A percentile compares a stretch with the other conserved stretches of the same genome.
Evolutionary conservation across 2,329 filamentous ascomycete species (phyloP).

Genomic region (Myriosclerotinia curreyana): DNA sequence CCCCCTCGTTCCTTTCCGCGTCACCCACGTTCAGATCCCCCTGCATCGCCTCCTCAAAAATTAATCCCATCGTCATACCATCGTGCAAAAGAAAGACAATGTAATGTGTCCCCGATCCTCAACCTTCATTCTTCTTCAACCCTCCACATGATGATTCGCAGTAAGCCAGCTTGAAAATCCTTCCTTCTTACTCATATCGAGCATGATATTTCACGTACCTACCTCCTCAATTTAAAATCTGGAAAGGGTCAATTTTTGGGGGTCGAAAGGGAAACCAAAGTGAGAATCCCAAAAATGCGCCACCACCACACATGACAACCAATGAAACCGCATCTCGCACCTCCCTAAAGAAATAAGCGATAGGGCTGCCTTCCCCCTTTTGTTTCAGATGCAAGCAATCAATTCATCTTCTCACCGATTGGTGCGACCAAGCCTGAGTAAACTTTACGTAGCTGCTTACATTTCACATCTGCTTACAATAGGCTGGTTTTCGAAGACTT

Average conservation of each 20-base stretch:
- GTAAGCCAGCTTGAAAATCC: neutral
- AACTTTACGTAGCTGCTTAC: neutral
- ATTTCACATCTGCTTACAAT: no score
- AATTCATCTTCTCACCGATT: neutral
- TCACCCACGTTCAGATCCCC: neutral
- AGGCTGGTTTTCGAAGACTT: neutral
- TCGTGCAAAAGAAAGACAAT: neutral
- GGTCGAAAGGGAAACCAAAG: neutral
- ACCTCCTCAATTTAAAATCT: neutral
- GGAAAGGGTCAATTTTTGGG: neutral
- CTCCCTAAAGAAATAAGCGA: constrained; percentile 2
- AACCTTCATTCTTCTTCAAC: neutral
- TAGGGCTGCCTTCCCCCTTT: constrained; percentile 12
- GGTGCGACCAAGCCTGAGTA: neutral
- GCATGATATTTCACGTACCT: neutral
- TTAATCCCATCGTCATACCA: neutral
- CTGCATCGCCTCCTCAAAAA: neutral
- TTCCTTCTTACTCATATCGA: neutral
- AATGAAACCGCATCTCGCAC: neutral
- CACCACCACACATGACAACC: neutral
- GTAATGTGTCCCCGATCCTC: no score
- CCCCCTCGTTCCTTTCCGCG: neutral
- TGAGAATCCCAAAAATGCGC: neutral
- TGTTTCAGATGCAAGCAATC: neutral
- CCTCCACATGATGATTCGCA: neutral